Evolutionary conservation across 1,284 basidiomycete genomes (phyloP), one percentile per base, ranked within the genome.

Genomic region (Thecaphora frezii): DNA sequence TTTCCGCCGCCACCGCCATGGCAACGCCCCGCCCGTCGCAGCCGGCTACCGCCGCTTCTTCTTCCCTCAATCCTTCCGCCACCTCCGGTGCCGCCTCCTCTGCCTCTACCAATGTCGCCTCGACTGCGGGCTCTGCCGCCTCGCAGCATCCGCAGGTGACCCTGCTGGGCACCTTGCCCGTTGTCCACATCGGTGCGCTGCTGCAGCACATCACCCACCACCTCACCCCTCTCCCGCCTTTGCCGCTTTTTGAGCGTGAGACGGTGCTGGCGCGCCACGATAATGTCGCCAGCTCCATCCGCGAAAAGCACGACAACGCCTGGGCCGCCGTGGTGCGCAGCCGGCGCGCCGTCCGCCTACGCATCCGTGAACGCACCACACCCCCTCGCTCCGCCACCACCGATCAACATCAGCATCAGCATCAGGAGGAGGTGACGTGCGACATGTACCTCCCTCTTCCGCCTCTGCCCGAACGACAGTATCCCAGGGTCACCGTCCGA

Each of bases 301-400:
- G 64, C 22, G 64, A 66, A 46, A 66, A 56, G 43, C 59, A 59
- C 51, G 59, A 66, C 48, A 66, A 66, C 44, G 64, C 64, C 0
- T 66, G 64, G 64, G 56, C 58, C 14, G 53, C 50, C 21, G 64
- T 66, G 9, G 58, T 66, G 30, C 62, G 62, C 26, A 55, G 52
- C 2, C 41, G 64, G 0, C 40, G 43, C 7, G 55, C 56, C 0
- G 56, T 66, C 42, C 58, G 62, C 28, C 36, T 66, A 24, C 43
- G 59, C 1, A 56, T 62, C 7, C 19, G 41, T 0, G 64, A 66
- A 16, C 10, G 19, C 14, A 4, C 18, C 33, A 14, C n/a, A n/a
- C n/a, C n/a, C n/a, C n/a, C n/a, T n/a, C n/a, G n/a, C n/a, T n/a
- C n/a, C n/a, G n/a, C n/a, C n/a, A n/a, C n/a, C n/a, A n/a, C n/a